Evolutionary conservation across 2,329 filamentous ascomycete species (phyloP).

Genomic region (Botrytis fragariae): DNA sequence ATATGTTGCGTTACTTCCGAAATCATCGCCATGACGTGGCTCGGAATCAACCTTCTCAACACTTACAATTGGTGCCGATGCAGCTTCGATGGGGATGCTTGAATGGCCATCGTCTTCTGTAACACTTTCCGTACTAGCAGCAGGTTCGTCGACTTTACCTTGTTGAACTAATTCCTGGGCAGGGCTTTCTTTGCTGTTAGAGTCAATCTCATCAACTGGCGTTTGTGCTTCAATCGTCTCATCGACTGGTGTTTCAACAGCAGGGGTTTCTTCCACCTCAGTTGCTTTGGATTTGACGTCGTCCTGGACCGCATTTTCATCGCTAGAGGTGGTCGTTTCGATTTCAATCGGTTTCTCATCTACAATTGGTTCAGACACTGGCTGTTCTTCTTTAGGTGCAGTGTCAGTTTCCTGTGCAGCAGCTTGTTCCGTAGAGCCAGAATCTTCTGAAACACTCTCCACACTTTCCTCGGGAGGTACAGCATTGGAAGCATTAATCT

Average conservation of each 20-base stretch:
- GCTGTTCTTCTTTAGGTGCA: not conserved
- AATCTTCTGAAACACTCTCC: not conserved
- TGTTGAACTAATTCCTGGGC: not conserved
- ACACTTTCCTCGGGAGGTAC: not conserved
- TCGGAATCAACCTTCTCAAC: slow-evolving; percentile 40
- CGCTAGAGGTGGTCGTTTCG: not conserved
- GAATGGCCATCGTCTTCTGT: not conserved
- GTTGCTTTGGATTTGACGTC: not conserved
- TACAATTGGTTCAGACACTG: not conserved
- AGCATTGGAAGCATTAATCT: not conserved
- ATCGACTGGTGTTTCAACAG: not conserved
- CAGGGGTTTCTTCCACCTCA: not conserved
- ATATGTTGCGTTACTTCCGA: slow-evolving; percentile 38
- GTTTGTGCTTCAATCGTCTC: not conserved
- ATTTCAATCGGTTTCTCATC: not conserved
- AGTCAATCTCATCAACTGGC: not conserved
- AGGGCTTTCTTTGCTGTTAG: not conserved
- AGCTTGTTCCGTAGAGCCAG: not conserved
- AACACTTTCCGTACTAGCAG: not conserved
- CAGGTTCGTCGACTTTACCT: not conserved
- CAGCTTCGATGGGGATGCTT: not conserved
- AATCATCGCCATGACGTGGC: slow-evolving; percentile 40
- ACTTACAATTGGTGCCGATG: slow-evolving; percentile 29
- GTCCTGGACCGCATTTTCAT: not conserved
- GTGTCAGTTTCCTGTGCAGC: not conserved